A percentile compares a stretch with the other conserved stretches of the same genome.
These are phyloP conservation scores for Cladophialophora immunda DNA, from an alignment of 2,329 filamentous ascomycete species.

Conservation along the genomic window DNA sequence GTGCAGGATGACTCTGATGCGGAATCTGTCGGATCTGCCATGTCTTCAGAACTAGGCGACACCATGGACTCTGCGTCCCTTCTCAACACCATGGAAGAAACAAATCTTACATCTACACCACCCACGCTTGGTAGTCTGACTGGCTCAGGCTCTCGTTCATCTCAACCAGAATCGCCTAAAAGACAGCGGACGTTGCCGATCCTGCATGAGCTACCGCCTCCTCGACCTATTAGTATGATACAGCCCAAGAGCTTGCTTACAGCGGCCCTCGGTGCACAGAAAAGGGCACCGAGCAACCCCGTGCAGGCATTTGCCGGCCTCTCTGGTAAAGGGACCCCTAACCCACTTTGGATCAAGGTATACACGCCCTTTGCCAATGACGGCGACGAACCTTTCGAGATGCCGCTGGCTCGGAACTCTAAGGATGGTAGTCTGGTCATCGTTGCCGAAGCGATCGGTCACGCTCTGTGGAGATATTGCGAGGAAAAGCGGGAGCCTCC, in stretches of 20 bases:
- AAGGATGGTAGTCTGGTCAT: conserved; percentile 64
- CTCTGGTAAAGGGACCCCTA: conserved; percentile 67
- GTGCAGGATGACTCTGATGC: conserved; percentile 58
- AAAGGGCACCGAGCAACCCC: conserved; percentile 66
- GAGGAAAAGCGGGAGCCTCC: conserved; percentile 66
- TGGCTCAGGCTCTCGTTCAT: conserved; percentile 38
- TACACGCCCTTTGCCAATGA: conserved; percentile 68
- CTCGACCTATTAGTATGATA: conserved; percentile 68
- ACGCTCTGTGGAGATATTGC: conserved; percentile 68
- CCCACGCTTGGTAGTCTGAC: conserved; percentile 52
- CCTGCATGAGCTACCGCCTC: conserved; percentile 67
- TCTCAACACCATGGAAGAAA: conserved; percentile 59
- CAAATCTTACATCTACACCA: conserved; percentile 56
- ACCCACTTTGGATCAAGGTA: conserved; percentile 70
- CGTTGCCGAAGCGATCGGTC: conserved; percentile 70
- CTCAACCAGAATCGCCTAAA: conserved; percentile 58
- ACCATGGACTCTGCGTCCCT: conserved; percentile 66
- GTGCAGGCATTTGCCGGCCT: conserved; percentile 68
- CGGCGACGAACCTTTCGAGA: conserved; percentile 64
- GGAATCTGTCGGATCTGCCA: conserved; percentile 58
- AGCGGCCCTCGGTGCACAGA: conserved; percentile 65
- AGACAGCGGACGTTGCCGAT: conserved; percentile 57
- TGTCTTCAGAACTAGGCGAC: conserved; percentile 64
- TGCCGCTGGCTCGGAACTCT: conserved; percentile 64
- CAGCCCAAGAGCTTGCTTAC: conserved; percentile 66